Conservation (phyloP, 2,329 filamentous ascomycete genomes). For the Mariannaea elegans region DNA sequence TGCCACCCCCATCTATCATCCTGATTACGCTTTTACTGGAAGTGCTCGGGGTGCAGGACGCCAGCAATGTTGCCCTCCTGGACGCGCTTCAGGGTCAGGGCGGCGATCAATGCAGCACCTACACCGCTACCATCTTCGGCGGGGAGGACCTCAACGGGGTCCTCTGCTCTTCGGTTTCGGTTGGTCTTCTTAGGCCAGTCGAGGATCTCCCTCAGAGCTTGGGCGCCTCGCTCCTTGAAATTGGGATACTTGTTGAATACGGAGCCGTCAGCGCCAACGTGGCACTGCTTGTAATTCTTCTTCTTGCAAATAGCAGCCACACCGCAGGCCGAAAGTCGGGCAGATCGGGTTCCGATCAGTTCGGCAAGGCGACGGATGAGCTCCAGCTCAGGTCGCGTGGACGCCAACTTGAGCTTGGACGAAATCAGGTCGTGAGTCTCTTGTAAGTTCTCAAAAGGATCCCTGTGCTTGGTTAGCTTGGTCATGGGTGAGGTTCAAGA, state of each 20-base stretch:
- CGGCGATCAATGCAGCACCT: slow-evolving; percentile 93
- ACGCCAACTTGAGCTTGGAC: slow-evolving; percentile 75
- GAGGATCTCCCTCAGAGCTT: slow-evolving; percentile 91
- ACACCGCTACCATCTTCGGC: slow-evolving; percentile 97
- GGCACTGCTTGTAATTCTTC: slow-evolving; percentile 87
- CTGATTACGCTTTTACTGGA: slow-evolving; percentile 43
- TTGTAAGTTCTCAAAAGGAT: slow-evolving; percentile 93
- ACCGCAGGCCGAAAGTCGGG: slow-evolving; percentile 91
- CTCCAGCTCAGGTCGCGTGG: slow-evolving; percentile 83
- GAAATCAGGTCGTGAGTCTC: slow-evolving; percentile 87
- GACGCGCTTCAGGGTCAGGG: slow-evolving; percentile 71
- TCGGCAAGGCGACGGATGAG: slow-evolving; percentile 89
- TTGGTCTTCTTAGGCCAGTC: slow-evolving; percentile 82
- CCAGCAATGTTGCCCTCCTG: slow-evolving; percentile 70
- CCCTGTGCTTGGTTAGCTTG: slow-evolving; percentile 58
- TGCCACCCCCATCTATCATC: slow-evolving; percentile 22
- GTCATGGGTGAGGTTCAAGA: not conserved
- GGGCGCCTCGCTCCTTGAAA: slow-evolving; percentile 92
- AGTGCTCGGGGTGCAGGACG: slow-evolving; percentile 73
- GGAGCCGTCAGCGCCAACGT: slow-evolving; percentile 95
- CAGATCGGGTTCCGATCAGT: slow-evolving; percentile 92
- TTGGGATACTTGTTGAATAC: slow-evolving; percentile 99
- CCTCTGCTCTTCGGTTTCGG: slow-evolving; percentile 73
- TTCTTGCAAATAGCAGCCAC: slow-evolving; percentile 97
- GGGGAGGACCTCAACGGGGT: slow-evolving; percentile 86